Conservation (phyloP, 2,329 filamentous ascomycete species). For the Monascus ruber region DNA sequence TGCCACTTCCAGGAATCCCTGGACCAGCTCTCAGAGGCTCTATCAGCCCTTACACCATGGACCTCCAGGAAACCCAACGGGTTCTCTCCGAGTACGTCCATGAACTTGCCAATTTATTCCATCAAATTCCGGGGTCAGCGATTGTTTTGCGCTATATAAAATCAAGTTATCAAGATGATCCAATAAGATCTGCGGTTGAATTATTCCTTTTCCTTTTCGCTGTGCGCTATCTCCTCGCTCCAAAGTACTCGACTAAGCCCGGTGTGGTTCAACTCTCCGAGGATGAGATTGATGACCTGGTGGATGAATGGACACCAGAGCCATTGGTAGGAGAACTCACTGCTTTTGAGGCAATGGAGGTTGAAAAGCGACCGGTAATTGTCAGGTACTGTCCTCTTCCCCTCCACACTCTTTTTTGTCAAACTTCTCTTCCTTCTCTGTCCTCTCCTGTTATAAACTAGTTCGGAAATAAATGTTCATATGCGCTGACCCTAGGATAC, state of each 20-base stretch:
- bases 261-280: conserved; percentile 83
- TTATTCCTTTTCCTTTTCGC: conserved; percentile 91
- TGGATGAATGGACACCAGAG: conserved; percentile 94
- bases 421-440: not conserved
- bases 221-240: conserved; percentile 80
- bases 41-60: conserved; percentile 33
- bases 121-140: conserved; percentile 84
- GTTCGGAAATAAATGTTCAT: too few species aligned
- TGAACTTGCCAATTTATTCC: conserved; percentile 56
- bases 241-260: conserved; percentile 85
- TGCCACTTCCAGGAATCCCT: too few species aligned
- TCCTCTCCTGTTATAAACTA: not conserved
- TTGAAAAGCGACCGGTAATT: conserved; percentile 76
- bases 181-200: conserved; percentile 85
- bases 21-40: conserved; percentile 2
- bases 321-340: conserved; percentile 69
- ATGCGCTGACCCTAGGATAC: conserved; percentile 1
- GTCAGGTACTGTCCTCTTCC: conserved; percentile 53
- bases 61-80: conserved; percentile 44
- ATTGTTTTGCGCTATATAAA: conserved; percentile 92
- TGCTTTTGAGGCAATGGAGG: conserved; percentile 64
- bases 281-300: conserved; percentile 93
- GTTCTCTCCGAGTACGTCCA: conserved; percentile 44
- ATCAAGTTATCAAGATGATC: conserved; percentile 96
- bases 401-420: not conserved